These are phyloP conservation scores for Astrothelium macrocarpum DNA, from an alignment of 495 filamentous ascomycete species.

Conservation along the genomic window DNA sequence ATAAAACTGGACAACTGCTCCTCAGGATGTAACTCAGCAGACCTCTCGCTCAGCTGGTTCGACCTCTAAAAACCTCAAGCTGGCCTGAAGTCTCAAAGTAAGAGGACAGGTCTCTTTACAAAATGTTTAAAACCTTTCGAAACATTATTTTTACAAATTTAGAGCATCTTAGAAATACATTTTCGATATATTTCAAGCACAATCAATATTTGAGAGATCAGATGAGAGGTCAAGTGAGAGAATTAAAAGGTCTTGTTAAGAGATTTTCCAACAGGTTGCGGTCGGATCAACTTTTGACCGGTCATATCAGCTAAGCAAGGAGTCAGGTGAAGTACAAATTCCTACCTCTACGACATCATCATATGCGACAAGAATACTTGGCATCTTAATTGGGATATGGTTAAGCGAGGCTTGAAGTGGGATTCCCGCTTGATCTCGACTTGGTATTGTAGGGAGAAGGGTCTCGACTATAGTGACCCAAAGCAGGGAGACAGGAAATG, in stretches of 20 bases:
- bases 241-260: background rate
- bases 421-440: background rate
- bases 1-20: background rate
- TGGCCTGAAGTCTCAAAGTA: background rate
- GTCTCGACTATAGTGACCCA: no score
- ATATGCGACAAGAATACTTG: background rate
- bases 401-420: background rate
- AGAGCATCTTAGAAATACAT: no score
- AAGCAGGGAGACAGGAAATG: no score
- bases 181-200: no score
- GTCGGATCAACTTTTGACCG: background rate
- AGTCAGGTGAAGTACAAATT: no score
- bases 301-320: no score
- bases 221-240: background rate
- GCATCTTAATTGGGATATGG: background rate
- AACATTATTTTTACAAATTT: no score
- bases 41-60: background rate
- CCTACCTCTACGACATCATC: background rate
- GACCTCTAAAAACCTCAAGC: background rate
- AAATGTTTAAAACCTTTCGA: no score
- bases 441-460: no score
- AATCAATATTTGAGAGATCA: background rate
- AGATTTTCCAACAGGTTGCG: background rate
- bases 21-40: background rate
- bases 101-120: no score